Conservation (phyloP, 345 rosid genomes). For the Eucalyptus leucophloia region DNA sequence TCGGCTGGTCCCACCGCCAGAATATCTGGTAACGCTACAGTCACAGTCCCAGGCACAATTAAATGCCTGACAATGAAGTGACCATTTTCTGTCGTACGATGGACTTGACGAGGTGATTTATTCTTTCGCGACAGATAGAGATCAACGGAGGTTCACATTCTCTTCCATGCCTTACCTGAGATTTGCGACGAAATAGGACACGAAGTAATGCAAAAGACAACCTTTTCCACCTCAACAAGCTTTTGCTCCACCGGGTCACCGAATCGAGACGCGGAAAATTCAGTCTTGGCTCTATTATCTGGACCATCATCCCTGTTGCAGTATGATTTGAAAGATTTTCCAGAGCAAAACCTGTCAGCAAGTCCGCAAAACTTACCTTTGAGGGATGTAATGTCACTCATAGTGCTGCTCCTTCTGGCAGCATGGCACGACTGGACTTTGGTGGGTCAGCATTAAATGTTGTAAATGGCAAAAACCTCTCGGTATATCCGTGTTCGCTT, state of each 20-base stretch:
- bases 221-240: neutral
- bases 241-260: neutral
- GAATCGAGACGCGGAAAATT: constrained; percentile 9
- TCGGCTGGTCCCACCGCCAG: neutral
- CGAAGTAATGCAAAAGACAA: constrained; percentile 6
- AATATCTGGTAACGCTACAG: neutral
- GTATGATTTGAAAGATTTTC: constrained; percentile 5
- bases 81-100: neutral
- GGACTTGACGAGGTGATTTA: neutral
- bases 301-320: constrained; percentile 18
- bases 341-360: constrained; percentile 6
- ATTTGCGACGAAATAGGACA: constrained; percentile 1
- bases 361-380: neutral
- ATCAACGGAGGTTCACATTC: neutral
- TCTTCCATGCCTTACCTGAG: constrained; percentile 7
- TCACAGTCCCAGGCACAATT: neutral
- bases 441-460: neutral
- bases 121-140: constrained; percentile 1
- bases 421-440: neutral
- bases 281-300: constrained; percentile 27
- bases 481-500: neutral
- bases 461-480: neutral
- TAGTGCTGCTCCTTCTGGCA: constrained; percentile 2
- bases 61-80: neutral
- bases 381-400: neutral